Conservation (phyloP, 306 rosid species). For the Arachis hypogaea region DNA sequence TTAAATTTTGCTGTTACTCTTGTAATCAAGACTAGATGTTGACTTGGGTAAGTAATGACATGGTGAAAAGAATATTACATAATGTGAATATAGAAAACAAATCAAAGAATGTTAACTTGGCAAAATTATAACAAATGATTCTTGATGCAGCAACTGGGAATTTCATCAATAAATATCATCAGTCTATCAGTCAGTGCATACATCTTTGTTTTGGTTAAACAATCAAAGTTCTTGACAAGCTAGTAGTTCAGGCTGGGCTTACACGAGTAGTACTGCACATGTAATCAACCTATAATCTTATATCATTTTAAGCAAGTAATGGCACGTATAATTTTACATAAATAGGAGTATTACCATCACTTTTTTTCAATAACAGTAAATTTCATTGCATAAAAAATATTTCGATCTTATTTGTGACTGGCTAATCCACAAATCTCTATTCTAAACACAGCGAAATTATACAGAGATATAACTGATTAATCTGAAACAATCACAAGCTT, state of each 20-base stretch:
- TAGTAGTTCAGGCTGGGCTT: background rate
- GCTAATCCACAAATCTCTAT: background rate
- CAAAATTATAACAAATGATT: background rate
- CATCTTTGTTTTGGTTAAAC: background rate
- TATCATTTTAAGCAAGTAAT: background rate
- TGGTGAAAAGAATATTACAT: no score
- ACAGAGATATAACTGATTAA: background rate
- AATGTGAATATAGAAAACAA: background rate
- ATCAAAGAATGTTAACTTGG: background rate
- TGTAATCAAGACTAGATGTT: background rate
- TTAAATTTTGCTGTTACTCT: background rate
- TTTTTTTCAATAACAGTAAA: background rate
- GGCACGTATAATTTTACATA: background rate
- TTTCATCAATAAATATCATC: conserved; percentile 7
- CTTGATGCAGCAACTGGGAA: background rate
- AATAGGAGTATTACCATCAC: background rate
- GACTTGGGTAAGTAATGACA: no score
- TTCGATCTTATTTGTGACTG: background rate
- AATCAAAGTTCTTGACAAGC: background rate
- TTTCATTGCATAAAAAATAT: background rate
- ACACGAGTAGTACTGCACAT: background rate
- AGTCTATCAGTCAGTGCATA: background rate
- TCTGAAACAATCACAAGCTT: background rate
- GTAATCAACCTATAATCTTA: no score
- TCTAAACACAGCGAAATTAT: background rate